Evolutionary conservation across 805 yeast genomes (phyloP).

Genomic region (Candida alai): DNA sequence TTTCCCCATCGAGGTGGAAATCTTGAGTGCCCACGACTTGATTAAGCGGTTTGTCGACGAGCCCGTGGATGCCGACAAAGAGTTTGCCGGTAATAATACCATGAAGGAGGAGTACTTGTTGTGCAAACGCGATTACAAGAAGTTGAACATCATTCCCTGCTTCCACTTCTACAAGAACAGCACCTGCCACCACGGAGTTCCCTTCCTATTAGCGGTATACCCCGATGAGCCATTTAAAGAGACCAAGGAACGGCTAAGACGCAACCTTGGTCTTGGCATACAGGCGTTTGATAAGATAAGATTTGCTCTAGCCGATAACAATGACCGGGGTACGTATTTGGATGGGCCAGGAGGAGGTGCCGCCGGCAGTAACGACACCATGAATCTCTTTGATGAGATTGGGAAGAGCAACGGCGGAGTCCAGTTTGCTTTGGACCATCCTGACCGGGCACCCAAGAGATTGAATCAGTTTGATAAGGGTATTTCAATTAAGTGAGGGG

Average conservation of each 20-base stretch:
- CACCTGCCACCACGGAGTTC: conserved; percentile 70
- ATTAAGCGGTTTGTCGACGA: conserved; percentile 19
- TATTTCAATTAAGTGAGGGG: conserved; percentile 32
- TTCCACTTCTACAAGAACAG: conserved; percentile 75
- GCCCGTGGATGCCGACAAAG: conserved; percentile 13
- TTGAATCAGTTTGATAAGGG: conserved; percentile 37
- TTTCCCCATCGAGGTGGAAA: conserved; percentile 41
- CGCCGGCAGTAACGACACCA: conserved; percentile 48
- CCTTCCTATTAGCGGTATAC: conserved; percentile 71
- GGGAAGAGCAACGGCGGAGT: conserved; percentile 38
- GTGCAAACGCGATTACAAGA: conserved; percentile 23
- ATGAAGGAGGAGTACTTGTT: conserved; percentile 20
- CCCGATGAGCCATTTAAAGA: conserved; percentile 62
- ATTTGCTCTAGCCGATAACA: conserved; percentile 50
- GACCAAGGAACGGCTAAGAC: conserved; percentile 65
- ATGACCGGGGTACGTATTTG: conserved; percentile 41
- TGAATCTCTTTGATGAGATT: conserved; percentile 54
- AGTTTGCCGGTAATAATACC: conserved; percentile 24
- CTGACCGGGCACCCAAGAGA: conserved; percentile 63
- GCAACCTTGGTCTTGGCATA: conserved; percentile 68
- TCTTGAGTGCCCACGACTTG: conserved; percentile 34
- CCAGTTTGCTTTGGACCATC: conserved; percentile 78
- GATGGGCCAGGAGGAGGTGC: too few relatives aligned
- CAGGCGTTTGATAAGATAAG: conserved; percentile 76
- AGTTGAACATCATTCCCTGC: conserved; percentile 53